Percentiles rank a stretch among this genome's conserved stretches.
These are phyloP conservation scores for Dacryopinax spathularia DNA, from an alignment of 768 basidiomycete species.

Conservation along the genomic window DNA sequence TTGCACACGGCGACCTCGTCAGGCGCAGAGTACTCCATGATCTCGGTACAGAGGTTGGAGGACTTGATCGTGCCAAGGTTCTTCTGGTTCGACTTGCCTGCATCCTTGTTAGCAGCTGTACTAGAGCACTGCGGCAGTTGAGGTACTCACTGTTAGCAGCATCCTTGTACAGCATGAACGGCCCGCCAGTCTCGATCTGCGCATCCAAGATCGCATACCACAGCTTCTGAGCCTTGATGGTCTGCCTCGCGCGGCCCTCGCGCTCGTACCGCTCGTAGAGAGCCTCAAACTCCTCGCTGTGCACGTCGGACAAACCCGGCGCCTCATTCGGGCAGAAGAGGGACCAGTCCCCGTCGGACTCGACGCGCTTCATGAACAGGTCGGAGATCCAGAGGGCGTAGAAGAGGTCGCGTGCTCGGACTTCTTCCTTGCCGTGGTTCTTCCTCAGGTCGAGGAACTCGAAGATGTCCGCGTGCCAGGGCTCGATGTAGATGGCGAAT, in stretches of 20 bases:
- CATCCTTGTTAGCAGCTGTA: not conserved
- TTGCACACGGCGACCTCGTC: conserved; percentile 99
- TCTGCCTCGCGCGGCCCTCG: conserved; percentile 74
- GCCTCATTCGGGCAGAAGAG: conserved; percentile 98
- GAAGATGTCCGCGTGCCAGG: conserved; percentile 96
- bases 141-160: conserved; percentile 63
- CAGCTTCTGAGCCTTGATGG: conserved; percentile 86
- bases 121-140: conserved; percentile 2
- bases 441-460: conserved; percentile 96
- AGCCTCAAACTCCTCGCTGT: conserved; percentile 77
- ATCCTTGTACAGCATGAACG: conserved; percentile 99
- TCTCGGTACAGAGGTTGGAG: conserved; percentile 96
- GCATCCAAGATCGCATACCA: conserved; percentile 97
- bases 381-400: conserved; percentile 97
- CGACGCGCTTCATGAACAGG: conserved; percentile 97
- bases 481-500: conserved; percentile 95
- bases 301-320: conserved; percentile 73
- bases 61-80: conserved; percentile 99
- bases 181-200: conserved; percentile 97
- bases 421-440: conserved; percentile 98
- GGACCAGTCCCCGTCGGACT: conserved; percentile 79
- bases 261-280: conserved; percentile 78
- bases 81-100: conserved; percentile 95
- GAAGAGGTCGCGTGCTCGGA: conserved; percentile 90
- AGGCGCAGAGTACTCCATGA: conserved; percentile 93